A percentile compares a stretch with the other conserved stretches of the same genome.
These are phyloP conservation scores for Erysimum cheiranthoides DNA, from an alignment of 345 rosid genomes.

Conservation along the genomic window DNA sequence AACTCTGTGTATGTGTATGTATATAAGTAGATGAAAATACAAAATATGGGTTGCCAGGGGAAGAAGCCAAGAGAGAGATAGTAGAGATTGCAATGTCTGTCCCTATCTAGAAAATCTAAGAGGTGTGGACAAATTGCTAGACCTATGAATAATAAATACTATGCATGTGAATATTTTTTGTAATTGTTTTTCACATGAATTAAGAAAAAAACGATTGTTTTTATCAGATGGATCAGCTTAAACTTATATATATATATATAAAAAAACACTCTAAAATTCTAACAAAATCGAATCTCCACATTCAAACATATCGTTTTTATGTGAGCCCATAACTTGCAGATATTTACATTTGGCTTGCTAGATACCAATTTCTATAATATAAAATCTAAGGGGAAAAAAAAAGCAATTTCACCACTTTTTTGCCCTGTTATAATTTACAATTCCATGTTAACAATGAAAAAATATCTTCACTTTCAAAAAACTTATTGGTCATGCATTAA, in stretches of 20 bases:
- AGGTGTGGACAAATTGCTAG: conserved; percentile 43
- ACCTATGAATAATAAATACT: conserved; percentile 35
- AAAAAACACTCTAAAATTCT: background rate
- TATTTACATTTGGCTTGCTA: background rate
- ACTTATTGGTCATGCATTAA: background rate
- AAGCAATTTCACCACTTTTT: background rate
- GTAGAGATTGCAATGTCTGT: conserved; percentile 48
- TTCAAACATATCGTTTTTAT: background rate
- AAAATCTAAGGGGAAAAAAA: background rate
- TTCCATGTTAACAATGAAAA: background rate
- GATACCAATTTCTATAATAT: background rate
- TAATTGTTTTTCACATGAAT: conserved; percentile 14
- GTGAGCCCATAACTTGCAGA: background rate
- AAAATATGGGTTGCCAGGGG: conserved; percentile 47
- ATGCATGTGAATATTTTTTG: conserved; percentile 36
- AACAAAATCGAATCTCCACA: background rate
- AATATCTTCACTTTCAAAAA: background rate
- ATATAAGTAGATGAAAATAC: conserved; percentile 4
- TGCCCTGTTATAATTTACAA: background rate
- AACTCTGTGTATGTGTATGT: background rate
- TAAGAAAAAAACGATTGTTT: background rate
- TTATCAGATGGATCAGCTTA: background rate
- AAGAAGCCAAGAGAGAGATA: conserved; percentile 48
- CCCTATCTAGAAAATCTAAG: conserved; percentile 50
- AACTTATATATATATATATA: background rate